phyloP scores from a whole-genome alignment of 306 rosid genomes.

The Spatholobus suberectus region DNA sequence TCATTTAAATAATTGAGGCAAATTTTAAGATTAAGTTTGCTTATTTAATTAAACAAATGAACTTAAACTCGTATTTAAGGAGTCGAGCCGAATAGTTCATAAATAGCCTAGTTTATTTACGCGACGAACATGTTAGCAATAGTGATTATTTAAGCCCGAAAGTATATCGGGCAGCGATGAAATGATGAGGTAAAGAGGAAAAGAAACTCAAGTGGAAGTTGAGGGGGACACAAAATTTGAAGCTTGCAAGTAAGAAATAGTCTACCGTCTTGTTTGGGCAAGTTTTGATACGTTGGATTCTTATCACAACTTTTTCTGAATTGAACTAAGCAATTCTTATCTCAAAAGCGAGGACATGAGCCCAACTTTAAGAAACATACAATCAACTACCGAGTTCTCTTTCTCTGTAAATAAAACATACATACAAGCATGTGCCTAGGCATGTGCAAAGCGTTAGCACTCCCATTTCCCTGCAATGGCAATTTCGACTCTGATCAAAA shows the following conservation, averaged over 20 bases:
- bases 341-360: constrained; percentile 45
- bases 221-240: constrained; percentile 37
- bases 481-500: not conserved
- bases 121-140: constrained; percentile 21
- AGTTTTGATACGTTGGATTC: constrained; percentile 38
- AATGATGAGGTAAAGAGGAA: constrained; percentile 37
- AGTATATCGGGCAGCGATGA: constrained; percentile 25
- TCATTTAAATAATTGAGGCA: too few relatives aligned
- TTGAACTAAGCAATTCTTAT: constrained; percentile 40
- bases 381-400: constrained; percentile 30
- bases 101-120: too few relatives aligned
- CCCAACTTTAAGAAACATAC: constrained; percentile 56
- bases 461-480: constrained; percentile 6
- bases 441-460: constrained; percentile 35
- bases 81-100: too few relatives aligned
- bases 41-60: too few relatives aligned
- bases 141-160: constrained; percentile 30
- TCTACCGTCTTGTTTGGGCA: constrained; percentile 28
- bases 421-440: constrained; percentile 28
- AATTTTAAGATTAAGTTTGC: too few relatives aligned
- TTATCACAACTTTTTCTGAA: constrained; percentile 37
- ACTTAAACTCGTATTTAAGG: too few relatives aligned
- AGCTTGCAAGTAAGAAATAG: constrained; percentile 42
- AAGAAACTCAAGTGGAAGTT: constrained; percentile 36
- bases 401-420: constrained; percentile 18